Evolutionary conservation across 306 rosid genomes (phyloP).

Genomic region (Carpinus fangiana): DNA sequence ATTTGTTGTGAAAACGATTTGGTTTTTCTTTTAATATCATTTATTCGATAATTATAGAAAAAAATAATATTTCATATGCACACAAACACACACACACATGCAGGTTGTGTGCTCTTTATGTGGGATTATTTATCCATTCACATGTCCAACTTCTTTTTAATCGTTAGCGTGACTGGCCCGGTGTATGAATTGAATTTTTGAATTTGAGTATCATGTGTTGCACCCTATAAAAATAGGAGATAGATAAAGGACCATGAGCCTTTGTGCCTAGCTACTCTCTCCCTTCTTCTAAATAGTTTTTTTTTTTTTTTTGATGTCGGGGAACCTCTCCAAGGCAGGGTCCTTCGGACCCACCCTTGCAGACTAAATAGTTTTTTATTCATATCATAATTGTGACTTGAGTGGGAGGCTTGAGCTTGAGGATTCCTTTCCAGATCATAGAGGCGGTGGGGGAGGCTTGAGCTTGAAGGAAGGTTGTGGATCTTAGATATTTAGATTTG

Average conservation of each 20-base stretch:
- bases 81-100: neutral
- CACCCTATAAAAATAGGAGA: neutral
- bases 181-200: neutral
- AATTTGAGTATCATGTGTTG: neutral
- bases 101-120: neutral
- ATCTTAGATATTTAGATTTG: no score
- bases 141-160: neutral
- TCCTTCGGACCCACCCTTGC: no score
- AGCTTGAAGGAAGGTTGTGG: no score
- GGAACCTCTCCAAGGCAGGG: no score
- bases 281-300: neutral
- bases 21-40: neutral
- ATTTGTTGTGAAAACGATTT: neutral
- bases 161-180: no score
- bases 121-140: neutral
- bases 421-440: no score
- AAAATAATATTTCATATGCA: neutral
- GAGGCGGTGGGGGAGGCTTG: no score
- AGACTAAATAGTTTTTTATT: neutral
- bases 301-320: no score
- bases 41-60: neutral
- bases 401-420: no score
- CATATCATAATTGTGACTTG: neutral
- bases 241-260: neutral
- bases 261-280: neutral